Evolutionary conservation across 1,139 yeast genomes (phyloP).

Genomic region (Kodamaea sp.): DNA sequence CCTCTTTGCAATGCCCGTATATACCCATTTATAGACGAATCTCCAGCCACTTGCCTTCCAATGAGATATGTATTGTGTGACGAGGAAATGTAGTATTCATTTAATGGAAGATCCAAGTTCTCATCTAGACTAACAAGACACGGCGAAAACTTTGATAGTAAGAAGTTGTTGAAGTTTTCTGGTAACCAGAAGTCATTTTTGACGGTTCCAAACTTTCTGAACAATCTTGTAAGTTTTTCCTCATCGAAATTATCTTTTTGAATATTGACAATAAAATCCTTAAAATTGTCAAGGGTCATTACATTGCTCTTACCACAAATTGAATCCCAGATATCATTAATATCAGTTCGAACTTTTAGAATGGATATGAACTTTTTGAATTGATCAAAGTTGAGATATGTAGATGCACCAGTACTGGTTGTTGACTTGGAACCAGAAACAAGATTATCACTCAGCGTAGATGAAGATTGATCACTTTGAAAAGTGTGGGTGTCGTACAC

Average conservation of each 20-base stretch:
- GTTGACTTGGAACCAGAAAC: not conserved
- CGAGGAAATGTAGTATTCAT: constrained; percentile 85
- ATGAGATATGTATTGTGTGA: constrained; percentile 91
- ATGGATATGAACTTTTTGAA: constrained; percentile 70
- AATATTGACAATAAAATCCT: constrained; percentile 43
- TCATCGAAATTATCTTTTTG: constrained; percentile 52
- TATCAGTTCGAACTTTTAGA: constrained; percentile 38
- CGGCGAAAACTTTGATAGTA: constrained; percentile 49
- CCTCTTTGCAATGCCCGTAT: constrained; percentile 88
- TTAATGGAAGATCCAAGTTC: constrained; percentile 63
- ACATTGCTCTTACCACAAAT: constrained; percentile 31
- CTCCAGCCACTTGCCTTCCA: constrained; percentile 92
- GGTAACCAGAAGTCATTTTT: constrained; percentile 36
- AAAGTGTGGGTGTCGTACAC: not conserved
- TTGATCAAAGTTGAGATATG: constrained; percentile 58
- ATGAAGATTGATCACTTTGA: not conserved
- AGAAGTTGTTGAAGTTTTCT: constrained; percentile 53
- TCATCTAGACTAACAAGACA: constrained; percentile 31
- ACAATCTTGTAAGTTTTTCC: constrained; percentile 36
- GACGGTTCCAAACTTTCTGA: constrained; percentile 42
- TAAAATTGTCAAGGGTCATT: constrained; percentile 47
- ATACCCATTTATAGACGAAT: constrained; percentile 87
- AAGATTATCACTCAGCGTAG: not conserved
- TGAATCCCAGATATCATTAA: constrained; percentile 27
- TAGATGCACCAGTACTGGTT: not conserved